Percentiles rank a stretch among this genome's conserved stretches.
Evolutionary conservation across 495 filamentous ascomycete species (phyloP).

Genomic region (Pyrenula aspistea): DNA sequence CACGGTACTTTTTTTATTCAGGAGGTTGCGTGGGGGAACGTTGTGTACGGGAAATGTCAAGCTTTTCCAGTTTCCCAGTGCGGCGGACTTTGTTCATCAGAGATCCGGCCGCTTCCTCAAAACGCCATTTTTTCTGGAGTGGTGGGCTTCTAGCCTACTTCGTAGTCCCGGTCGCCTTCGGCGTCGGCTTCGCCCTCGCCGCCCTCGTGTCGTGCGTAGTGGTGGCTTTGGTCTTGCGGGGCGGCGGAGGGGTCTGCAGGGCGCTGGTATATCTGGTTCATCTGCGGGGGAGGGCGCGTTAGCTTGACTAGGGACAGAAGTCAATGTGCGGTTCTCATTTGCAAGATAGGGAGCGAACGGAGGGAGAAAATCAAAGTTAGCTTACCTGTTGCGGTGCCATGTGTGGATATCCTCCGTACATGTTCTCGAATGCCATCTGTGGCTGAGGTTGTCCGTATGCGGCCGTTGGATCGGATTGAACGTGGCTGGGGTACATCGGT

Average conservation of each 20-base stretch:
- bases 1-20: too few species aligned
- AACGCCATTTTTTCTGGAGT: background rate
- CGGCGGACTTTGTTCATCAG: too few species aligned
- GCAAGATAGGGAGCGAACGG: too few species aligned
- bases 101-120: too few species aligned
- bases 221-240: slow-evolving; percentile 24
- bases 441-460: slow-evolving; percentile 63
- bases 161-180: slow-evolving; percentile 46
- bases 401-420: slow-evolving; percentile 66
- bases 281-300: slow-evolving; percentile 22
- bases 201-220: slow-evolving; percentile 31
- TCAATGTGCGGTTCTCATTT: too few species aligned
- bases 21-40: too few species aligned
- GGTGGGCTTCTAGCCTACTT: slow-evolving; percentile 29
- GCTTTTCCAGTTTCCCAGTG: too few species aligned
- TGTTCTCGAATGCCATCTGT: slow-evolving; percentile 68
- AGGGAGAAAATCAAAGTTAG: too few species aligned
- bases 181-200: slow-evolving; percentile 45
- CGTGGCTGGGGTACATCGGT: slow-evolving; percentile 69
- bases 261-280: slow-evolving; percentile 45
- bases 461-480: slow-evolving; percentile 55
- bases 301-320: slow-evolving; percentile 5
- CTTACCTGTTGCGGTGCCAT: slow-evolving; percentile 80
- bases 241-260: slow-evolving; percentile 24
- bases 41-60: too few species aligned